phyloP scores from a whole-genome alignment of 73 alveolate genomes.

The Paramecium octaurelia region DNA sequence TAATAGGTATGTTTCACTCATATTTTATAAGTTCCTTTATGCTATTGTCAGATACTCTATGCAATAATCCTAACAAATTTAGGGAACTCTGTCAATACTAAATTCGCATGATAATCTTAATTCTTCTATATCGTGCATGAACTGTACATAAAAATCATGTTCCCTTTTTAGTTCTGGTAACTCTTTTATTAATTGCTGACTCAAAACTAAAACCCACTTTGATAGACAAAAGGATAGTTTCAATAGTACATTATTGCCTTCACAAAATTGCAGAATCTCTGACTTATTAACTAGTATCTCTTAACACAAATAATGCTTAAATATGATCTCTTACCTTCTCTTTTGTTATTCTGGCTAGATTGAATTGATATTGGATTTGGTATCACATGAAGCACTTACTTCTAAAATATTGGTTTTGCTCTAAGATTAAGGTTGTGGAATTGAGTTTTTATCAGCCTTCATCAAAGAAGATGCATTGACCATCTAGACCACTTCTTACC shows the following conservation, averaged over 20 bases:
- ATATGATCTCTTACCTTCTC: background rate
- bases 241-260: slow-evolving; percentile 25
- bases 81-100: background rate
- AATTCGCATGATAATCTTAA: background rate
- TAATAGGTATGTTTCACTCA: background rate
- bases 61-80: background rate
- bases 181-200: background rate
- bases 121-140: background rate
- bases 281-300: background rate
- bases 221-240: background rate
- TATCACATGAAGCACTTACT: background rate
- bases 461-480: background rate
- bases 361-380: slow-evolving; percentile 14
- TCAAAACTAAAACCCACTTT: background rate
- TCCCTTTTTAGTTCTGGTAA: background rate
- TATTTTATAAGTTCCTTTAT: background rate
- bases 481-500: slow-evolving; percentile 27
- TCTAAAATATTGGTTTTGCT: background rate
- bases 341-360: background rate
- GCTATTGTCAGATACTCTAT: slow-evolving; percentile 3
- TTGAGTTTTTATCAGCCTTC: background rate
- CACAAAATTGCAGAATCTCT: background rate
- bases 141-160: slow-evolving; percentile 3
- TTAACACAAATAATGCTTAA: slow-evolving; percentile 40
- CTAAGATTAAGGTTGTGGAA: background rate